Conservation (phyloP, 2,329 filamentous ascomycete genomes). For the Colletotrichum sojae region DNA sequence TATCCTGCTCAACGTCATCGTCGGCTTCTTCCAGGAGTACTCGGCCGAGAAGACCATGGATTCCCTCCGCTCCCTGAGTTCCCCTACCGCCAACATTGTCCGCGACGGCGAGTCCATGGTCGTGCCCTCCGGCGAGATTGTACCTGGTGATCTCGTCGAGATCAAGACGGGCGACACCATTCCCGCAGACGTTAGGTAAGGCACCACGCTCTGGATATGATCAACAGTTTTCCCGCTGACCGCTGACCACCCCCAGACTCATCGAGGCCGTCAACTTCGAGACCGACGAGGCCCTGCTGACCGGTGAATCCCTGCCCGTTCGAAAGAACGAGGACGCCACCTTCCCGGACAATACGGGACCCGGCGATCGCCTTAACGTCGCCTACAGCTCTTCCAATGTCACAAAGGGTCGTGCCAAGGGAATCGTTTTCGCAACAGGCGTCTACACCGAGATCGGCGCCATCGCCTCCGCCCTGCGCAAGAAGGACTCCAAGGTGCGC, state of each 20-base stretch:
- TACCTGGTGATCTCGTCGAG: constrained; percentile 71
- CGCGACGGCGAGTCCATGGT: constrained; percentile 63
- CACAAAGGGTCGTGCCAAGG: constrained; percentile 72
- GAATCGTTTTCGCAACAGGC: constrained; percentile 71
- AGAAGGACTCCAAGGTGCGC: constrained; percentile 62
- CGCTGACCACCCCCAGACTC: constrained; percentile 53
- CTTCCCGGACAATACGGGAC: constrained; percentile 66
- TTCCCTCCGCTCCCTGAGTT: constrained; percentile 63
- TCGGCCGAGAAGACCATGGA: constrained; percentile 68
- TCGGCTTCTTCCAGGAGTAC: constrained; percentile 69
- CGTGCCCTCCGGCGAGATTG: constrained; percentile 67
- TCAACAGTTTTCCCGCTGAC: constrained; percentile 46
- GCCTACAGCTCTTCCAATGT: constrained; percentile 74
- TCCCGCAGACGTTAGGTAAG: constrained; percentile 55
- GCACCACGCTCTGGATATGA: not conserved
- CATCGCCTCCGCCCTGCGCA: constrained; percentile 73
- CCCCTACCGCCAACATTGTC: constrained; percentile 64
- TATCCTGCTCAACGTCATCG: constrained; percentile 66
- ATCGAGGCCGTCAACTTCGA: constrained; percentile 69
- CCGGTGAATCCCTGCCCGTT: constrained; percentile 73
- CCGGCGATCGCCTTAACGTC: constrained; percentile 73
- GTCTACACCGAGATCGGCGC: constrained; percentile 75
- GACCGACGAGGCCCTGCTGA: constrained; percentile 73
- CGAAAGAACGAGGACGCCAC: constrained; percentile 64
- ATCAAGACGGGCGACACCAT: constrained; percentile 62